These are phyloP conservation scores for Arabidopsis lyrata DNA, from an alignment of 441 rosid species.

Conservation along the genomic window DNA sequence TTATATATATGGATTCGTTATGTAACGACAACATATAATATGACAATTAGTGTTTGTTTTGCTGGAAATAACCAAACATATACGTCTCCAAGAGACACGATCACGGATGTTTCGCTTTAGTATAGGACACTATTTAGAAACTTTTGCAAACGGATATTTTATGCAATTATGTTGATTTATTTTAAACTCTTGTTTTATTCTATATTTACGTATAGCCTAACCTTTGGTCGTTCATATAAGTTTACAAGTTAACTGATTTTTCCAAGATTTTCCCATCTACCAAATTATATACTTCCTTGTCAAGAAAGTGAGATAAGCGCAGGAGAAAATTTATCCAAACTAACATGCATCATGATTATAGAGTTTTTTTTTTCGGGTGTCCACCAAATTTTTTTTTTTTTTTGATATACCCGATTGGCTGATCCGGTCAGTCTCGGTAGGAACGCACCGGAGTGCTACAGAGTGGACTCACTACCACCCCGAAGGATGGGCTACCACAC, in stretches of 20 bases:
- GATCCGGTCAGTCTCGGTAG: too few species aligned
- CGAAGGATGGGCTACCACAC: too few species aligned
- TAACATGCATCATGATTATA: not conserved
- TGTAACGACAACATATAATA: constrained; percentile 40
- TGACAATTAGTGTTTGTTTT: constrained; percentile 31
- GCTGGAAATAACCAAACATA: constrained; percentile 37
- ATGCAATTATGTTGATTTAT: constrained; percentile 17
- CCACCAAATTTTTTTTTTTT: constrained; percentile 1
- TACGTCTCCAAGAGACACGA: constrained; percentile 39
- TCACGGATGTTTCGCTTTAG: constrained; percentile 40
- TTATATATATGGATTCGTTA: constrained; percentile 32
- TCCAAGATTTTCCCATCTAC: constrained; percentile 41
- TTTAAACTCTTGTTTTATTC: not conserved
- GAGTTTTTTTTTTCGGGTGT: not conserved
- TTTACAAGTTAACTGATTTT: constrained; percentile 24
- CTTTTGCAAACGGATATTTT: constrained; percentile 17
- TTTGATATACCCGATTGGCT: too few species aligned
- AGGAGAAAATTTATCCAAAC: not conserved
- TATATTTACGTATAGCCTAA: not conserved
- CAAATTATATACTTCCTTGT: constrained; percentile 29
- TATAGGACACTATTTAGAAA: not conserved
- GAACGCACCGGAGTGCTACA: too few species aligned
- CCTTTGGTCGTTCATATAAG: constrained; percentile 24
- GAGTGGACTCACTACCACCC: too few species aligned
- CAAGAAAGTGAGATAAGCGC: constrained; percentile 33